A percentile compares a stretch with the other conserved stretches of the same genome.
These are phyloP conservation scores for Thalassiosira ordinaria DNA, from an alignment of 352 stramenopile species.

Conservation along the genomic window DNA sequence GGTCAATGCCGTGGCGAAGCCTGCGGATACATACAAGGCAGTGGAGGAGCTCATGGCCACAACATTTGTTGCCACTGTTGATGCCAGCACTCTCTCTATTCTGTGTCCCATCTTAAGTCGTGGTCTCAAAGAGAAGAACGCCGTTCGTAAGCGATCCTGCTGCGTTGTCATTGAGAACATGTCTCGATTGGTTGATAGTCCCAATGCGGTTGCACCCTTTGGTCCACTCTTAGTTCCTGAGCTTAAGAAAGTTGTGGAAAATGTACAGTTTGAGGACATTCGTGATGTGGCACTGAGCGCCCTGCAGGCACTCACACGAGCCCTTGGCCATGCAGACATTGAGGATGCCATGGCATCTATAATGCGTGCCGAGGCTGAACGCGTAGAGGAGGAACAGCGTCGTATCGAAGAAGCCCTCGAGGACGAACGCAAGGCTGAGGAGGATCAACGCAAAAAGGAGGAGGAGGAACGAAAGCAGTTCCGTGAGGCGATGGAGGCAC, in stretches of 20 bases:
- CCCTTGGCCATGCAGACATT: conserved; percentile 76
- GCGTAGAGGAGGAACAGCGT: conserved; percentile 76
- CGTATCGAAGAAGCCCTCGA: conserved; percentile 65
- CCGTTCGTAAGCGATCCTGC: conserved; percentile 89
- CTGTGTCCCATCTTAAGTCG: conserved; percentile 90
- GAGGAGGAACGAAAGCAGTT: conserved; percentile 80
- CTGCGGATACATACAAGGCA: conserved; percentile 90
- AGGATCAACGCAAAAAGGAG: conserved; percentile 71
- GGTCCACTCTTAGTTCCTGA: conserved; percentile 91
- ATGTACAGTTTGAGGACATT: conserved; percentile 92
- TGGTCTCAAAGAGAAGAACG: conserved; percentile 91
- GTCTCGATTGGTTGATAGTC: conserved; percentile 89
- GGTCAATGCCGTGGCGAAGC: conserved; percentile 91
- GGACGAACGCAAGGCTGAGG: conserved; percentile 48
- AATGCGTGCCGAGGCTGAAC: conserved; percentile 64
- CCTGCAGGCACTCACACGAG: conserved; percentile 75
- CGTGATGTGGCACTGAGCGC: conserved; percentile 84
- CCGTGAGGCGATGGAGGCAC: conserved; percentile 85
- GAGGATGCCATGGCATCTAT: conserved; percentile 59
- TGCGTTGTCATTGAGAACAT: conserved; percentile 94
- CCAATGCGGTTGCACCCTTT: conserved; percentile 91
- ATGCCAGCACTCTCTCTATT: conserved; percentile 90
- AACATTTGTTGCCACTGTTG: conserved; percentile 92
- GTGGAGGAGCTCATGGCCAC: conserved; percentile 91
- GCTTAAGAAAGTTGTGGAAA: conserved; percentile 91